A percentile compares a stretch with the other conserved stretches of the same genome.
These are phyloP conservation scores for Xylaria acuta DNA, from an alignment of 495 filamentous ascomycete species.

Conservation along the genomic window DNA sequence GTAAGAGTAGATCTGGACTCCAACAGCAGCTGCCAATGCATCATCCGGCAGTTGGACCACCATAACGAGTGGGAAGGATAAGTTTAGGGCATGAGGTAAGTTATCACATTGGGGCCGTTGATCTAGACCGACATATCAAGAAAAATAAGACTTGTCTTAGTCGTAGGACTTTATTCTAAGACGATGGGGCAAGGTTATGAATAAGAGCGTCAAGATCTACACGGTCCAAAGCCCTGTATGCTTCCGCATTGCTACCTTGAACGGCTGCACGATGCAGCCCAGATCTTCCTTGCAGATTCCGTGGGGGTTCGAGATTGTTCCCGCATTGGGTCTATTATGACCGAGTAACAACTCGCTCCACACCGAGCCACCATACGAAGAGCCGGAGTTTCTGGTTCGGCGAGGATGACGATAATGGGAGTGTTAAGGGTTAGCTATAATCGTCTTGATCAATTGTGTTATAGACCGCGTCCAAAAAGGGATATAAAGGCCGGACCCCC, in stretches of 20 bases:
- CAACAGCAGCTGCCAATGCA: slow-evolving; percentile 45
- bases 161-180: neutral
- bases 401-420: neutral
- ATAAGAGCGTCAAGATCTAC: neutral
- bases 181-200: neutral
- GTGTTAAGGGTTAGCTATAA: neutral
- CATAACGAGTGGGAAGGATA: slow-evolving; percentile 36
- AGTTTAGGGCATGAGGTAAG: slow-evolving; percentile 9
- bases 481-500: neutral
- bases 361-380: neutral
- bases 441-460: neutral
- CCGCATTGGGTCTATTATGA: neutral
- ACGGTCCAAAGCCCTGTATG: neutral
- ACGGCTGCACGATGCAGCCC: slow-evolving; percentile 14
- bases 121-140: slow-evolving; percentile 3
- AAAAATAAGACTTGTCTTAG: neutral
- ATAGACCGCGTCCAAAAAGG: slow-evolving; percentile 1
- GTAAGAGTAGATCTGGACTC: slow-evolving; percentile 50
- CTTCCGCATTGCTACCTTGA: neutral
- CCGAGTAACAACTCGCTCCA: neutral
- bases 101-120: neutral
- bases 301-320: slow-evolving; percentile 12
- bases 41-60: slow-evolving; percentile 49
- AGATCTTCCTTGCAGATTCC: slow-evolving; percentile 18
- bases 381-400: neutral